Conservation (phyloP, 805 yeast species). For the Candida arabinofermentans region DNA sequence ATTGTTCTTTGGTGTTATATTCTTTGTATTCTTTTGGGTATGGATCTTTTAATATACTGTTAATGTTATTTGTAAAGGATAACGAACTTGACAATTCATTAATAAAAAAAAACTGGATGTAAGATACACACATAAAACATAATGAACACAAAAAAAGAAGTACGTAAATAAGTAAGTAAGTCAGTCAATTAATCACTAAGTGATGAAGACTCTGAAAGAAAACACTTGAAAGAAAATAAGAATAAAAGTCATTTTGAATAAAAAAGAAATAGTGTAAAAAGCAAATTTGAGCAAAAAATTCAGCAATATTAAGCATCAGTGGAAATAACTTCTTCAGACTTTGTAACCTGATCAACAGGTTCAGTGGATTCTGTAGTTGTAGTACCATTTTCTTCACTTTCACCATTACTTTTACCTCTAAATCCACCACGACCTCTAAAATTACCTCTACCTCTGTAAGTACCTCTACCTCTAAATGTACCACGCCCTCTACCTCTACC, state of each 20-base stretch:
- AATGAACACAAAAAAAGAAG: no score
- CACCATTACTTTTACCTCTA: not conserved
- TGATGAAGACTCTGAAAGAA: no score
- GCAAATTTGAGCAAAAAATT: no score
- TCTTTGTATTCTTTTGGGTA: slow-evolving; percentile 42
- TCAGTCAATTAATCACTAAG: no score
- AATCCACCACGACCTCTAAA: slow-evolving; percentile 4
- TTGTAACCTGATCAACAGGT: not conserved
- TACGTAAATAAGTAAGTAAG: no score
- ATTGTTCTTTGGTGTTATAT: slow-evolving; percentile 38
- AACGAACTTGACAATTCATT: no score
- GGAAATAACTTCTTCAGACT: not conserved
- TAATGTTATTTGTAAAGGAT: no score
- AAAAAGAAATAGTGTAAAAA: no score
- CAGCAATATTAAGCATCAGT: not conserved
- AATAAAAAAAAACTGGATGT: no score
- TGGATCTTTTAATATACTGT: slow-evolving; percentile 29
- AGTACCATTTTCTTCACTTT: not conserved
- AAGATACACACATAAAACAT: no score
- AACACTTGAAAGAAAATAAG: no score
- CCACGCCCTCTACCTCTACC: slow-evolving; percentile 20
- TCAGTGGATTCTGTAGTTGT: not conserved
- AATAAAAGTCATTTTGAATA: no score
- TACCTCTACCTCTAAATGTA: slow-evolving; percentile 10
- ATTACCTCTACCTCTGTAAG: slow-evolving; percentile 11